Conservation (phyloP, 805 yeast species). For the Brettanomyces nanus region DNA sequence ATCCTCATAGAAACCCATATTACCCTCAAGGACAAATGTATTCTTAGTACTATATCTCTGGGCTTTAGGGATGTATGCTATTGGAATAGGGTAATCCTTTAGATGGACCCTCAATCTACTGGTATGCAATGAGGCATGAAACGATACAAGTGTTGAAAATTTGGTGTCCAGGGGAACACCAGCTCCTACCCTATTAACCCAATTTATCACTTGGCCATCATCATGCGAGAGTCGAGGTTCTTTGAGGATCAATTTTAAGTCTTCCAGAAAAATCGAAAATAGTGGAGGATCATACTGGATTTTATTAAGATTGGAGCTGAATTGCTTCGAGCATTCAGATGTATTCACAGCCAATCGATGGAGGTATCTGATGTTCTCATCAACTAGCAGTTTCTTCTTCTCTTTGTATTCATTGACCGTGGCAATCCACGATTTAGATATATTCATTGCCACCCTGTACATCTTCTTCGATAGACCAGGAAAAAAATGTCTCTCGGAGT, state of each 20-base stretch:
- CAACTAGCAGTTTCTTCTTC: constrained; percentile 32
- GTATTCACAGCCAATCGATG: constrained; percentile 31
- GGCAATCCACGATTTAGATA: constrained; percentile 57
- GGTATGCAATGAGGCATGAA: constrained; percentile 45
- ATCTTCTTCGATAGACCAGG: constrained; percentile 10
- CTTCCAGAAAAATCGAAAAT: constrained; percentile 37
- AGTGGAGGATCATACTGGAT: constrained; percentile 43
- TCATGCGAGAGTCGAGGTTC: constrained; percentile 40
- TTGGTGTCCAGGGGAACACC: constrained; percentile 68
- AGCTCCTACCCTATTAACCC: constrained; percentile 66
- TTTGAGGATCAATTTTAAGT: constrained; percentile 36
- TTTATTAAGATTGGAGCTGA: constrained; percentile 39
- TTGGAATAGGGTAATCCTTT: constrained; percentile 82
- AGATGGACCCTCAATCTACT: constrained; percentile 62
- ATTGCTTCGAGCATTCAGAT: constrained; percentile 28
- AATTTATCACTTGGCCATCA: constrained; percentile 42
- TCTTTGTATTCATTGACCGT: constrained; percentile 43
- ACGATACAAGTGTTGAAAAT: constrained; percentile 64
- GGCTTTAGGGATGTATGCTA: constrained; percentile 55
- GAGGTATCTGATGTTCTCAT: constrained; percentile 31
- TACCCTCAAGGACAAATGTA: constrained; percentile 35
- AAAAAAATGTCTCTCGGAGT: neutral
- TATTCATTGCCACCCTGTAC: constrained; percentile 21
- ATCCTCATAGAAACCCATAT: constrained; percentile 62
- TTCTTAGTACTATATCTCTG: constrained; percentile 4